Evolutionary conservation across 2,329 filamentous ascomycete species (phyloP), one percentile per base, ranked within the genome.

Genomic region (Exophiala sp.): DNA sequence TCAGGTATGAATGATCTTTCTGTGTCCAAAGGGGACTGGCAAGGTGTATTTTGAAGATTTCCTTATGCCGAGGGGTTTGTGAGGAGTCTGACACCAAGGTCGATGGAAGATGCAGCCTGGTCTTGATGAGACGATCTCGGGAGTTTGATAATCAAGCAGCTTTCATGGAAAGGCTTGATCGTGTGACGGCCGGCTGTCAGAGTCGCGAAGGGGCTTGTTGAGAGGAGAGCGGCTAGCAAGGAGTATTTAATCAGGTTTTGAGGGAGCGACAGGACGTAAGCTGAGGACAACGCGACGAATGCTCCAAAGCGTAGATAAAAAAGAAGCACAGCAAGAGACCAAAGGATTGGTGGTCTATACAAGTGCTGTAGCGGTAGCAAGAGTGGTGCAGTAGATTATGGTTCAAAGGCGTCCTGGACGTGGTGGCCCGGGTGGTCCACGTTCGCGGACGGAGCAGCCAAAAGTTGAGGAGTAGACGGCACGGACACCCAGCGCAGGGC

Each of bases 231-330:
- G 48, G 47, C 45, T 52, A 44, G 49, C 41, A 55, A 55, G 48
- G 52, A 55, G 52, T 44, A 55, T 37, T 41, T 46, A 24, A 38
- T 38, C 43, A 48, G 37, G 44, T 46, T 37, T 43, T 38, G 48
- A 52, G 48, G 48, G 45, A 55, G 45, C 27, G 52, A 55, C 52
- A 48, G 48, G 42, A 55, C 30, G 23, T 5, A n/a, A 41, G 46
- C 21, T 21, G 30, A 30, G 14, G 40, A 23, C 39, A 19, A 48
- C 18, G 48, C 42, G 50, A 37, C 37, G 29, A 47, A 52, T 39
- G 44, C 27, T 48, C 34, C 38, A 13, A 21, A 13, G 37, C 14
- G 35, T 39, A 21, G 16, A 41, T 40, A 35, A 35, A 38, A 21
- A 14, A 42, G 27, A 48, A 41, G 45, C 27, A 23, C 38, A 23